Base-by-base conservation (phyloP, 2,329 filamentous ascomycete species). In the Penicillium griseofulvum region DNA sequence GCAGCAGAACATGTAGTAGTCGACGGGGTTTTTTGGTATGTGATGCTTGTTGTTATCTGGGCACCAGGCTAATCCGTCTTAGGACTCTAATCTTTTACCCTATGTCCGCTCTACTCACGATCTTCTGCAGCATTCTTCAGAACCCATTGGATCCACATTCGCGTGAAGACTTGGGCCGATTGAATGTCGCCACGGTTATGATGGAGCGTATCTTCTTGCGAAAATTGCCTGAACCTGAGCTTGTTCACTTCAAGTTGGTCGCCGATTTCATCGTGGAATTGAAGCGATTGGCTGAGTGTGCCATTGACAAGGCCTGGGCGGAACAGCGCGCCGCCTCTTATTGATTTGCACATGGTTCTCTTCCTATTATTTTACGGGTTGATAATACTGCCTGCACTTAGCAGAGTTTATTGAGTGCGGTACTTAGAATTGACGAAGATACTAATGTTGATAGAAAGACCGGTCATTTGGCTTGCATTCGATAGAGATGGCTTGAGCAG, bases 11-110 rank as follows among this genome's bases (percentile, higher is more conserved):
- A 76, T 42, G 72, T 73, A 0, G 64, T 84, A 1, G 71, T 74
- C 0, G 72, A 75, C 1, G 78, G 80, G 41, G 74, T 77, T 11
- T 83, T 83, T 58, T 82, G 80, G 80, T 81, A 68, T 59, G 75
- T 62, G 12, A 7, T 42, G 10, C 10, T 29, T 12, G 16, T 16
- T 43, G 33, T 16, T 39, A 5, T n/a, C 6, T 34, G 2, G 1
- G 28, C n/a, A 19, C 5, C 38, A 55, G 44, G 28, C 33, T 45
- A 49, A 38, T 29, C 7, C 6, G 1, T 31, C 26, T 4, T 49
- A 84, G 82, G 81, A 68, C 78, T n/a, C 66, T 83, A 4, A 71
- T 83, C 2, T 84, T 83, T 61, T 85, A 85, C 52, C 82, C 82
- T 1, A 78, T 82, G 52, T 78, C 80, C 0, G 82, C 82, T 1